Percentiles rank a stretch among this genome's conserved stretches.
Conservation (phyloP, 2,329 filamentous ascomycete genomes). For the Calonectria naviculata region DNA sequence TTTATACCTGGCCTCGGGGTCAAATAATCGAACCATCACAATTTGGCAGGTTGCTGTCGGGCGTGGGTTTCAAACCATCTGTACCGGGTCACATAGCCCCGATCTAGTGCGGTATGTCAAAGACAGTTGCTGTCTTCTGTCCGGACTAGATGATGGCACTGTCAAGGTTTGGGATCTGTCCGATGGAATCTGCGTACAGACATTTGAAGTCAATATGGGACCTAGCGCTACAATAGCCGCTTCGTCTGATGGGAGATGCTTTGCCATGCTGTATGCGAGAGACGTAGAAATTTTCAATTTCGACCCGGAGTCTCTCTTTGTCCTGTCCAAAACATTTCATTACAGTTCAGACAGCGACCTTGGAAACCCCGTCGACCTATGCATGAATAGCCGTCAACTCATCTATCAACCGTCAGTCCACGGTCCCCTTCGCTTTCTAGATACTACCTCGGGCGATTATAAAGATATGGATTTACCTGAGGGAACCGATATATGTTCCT, state of each 20-base stretch:
- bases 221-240: neutral
- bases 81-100: neutral
- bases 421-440: neutral
- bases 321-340: neutral
- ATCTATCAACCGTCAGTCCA: neutral
- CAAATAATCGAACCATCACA: neutral
- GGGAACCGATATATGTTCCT: neutral
- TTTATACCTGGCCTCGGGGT: neutral
- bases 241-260: neutral
- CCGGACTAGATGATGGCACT: neutral
- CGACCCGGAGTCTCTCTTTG: neutral
- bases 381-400: neutral
- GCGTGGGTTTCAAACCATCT: neutral
- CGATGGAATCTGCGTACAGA: neutral
- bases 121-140: neutral
- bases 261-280: neutral
- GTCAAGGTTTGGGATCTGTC: neutral
- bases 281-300: neutral
- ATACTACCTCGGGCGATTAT: neutral
- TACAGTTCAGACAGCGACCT: too few relatives aligned
- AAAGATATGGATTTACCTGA: neutral
- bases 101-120: neutral
- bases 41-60: neutral
- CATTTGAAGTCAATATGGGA: neutral
- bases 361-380: neutral